Conservation (phyloP, 768 basidiomycete species). For the Lyophyllum decastes region DNA sequence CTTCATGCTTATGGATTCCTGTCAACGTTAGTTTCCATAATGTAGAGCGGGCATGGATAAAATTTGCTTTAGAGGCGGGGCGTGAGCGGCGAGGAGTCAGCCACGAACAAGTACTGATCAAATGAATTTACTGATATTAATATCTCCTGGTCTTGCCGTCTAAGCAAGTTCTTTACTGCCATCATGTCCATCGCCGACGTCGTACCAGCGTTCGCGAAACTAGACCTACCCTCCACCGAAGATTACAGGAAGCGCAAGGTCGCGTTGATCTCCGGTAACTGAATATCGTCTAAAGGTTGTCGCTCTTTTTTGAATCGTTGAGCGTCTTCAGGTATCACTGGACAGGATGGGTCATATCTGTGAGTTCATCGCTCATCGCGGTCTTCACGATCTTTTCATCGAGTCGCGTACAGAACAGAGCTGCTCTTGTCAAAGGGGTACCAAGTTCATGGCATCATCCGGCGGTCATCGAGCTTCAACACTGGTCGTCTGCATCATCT, state of each 20-base stretch:
- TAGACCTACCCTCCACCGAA: constrained; percentile 68
- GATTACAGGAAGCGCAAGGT: constrained; percentile 92
- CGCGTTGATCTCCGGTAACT: constrained; percentile 84
- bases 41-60: no score
- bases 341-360: constrained; percentile 96
- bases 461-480: constrained; percentile 97
- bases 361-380: constrained; percentile 37
- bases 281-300: background rate
- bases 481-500: constrained; percentile 93
- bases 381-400: constrained; percentile 3
- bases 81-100: no score
- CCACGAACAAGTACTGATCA: no score
- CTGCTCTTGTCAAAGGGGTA: constrained; percentile 86
- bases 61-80: no score
- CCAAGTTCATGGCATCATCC: constrained; percentile 93
- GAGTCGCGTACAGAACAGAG: constrained; percentile 62
- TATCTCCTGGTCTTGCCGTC: background rate
- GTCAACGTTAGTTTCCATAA: no score
- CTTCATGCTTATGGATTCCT: no score
- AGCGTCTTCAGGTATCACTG: constrained; percentile 79
- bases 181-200: constrained; percentile 46
- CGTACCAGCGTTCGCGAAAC: constrained; percentile 47
- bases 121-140: background rate
- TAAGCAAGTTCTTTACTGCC: constrained; percentile 9
- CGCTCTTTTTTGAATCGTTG: constrained; percentile 4